Conservation (phyloP, 768 basidiomycete species). For the Polyporus arcularius region DNA sequence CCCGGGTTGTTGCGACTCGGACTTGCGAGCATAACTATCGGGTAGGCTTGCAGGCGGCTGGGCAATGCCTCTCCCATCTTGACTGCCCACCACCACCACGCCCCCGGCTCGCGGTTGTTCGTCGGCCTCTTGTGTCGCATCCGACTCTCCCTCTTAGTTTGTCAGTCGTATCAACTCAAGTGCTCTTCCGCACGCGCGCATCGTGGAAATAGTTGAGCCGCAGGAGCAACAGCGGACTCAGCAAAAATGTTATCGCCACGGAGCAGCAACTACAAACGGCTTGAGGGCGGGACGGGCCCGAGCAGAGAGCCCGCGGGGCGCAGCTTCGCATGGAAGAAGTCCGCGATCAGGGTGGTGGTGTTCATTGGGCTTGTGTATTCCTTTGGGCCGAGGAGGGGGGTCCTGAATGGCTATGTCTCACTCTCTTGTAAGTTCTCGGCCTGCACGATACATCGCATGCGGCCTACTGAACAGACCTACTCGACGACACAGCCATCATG, state of each 20-base stretch:
- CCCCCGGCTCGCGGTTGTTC: neutral
- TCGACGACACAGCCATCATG: constrained; percentile 13
- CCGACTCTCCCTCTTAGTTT: neutral
- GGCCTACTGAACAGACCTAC: neutral
- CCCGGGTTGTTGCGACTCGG: too few relatives aligned
- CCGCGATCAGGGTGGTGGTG: constrained; percentile 57
- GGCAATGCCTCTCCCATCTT: constrained; percentile 1
- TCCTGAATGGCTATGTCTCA: constrained; percentile 27
- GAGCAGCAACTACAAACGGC: constrained; percentile 54
- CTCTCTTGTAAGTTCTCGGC: constrained; percentile 27
- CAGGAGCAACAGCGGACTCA: neutral
- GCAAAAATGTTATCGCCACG: constrained; percentile 36
- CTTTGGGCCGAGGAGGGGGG: constrained; percentile 53
- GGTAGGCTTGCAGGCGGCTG: neutral
- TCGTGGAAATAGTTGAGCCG: neutral
- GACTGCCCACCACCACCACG: constrained; percentile 6
- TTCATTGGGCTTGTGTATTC: constrained; percentile 66
- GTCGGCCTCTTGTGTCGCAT: neutral
- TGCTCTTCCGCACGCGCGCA: neutral
- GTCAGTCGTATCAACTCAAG: constrained; percentile 3
- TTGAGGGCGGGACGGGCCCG: constrained; percentile 63
- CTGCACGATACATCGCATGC: neutral
- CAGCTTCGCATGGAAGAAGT: constrained; percentile 64
- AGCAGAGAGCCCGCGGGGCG: constrained; percentile 29
- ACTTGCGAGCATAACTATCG: too few relatives aligned